Base-by-base conservation (phyloP, 208 protist species). In the Sergeia podlipaevii region DNA sequence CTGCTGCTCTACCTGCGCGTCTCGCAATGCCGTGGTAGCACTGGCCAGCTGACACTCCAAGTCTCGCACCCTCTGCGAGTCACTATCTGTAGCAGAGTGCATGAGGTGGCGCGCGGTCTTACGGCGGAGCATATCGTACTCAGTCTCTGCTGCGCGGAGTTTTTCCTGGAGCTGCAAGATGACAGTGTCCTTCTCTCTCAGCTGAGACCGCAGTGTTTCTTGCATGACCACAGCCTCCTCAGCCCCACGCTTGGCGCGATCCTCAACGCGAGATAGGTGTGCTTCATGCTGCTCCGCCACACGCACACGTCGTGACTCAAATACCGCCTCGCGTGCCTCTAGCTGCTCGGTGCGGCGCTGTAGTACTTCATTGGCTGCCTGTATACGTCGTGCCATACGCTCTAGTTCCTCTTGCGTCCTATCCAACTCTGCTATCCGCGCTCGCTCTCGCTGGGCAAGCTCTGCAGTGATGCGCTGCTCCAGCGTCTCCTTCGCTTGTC, bases 201-300 rank as follows among this genome's bases (percentile, higher is more conserved):
- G 44, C 46, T 89, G 53, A 3, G 71, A 65, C 43, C 78, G 53
- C n/a, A 88, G 54, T 26, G 55, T 56, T 0, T 79, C 76, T 26
- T 80, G 65, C 11, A 60, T 52, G 27, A 76, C 58, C 34, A 57
- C 43, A 0, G 67, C 54, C 51, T 85, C 84, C 32, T 95, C 86
- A 28, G 76, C 45, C 1, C 62, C 56, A 36, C 74, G 81, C 29
- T 74, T 63, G 30, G 63, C 64, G 18, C 80, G 72, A 24, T 57
- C 55, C 66, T 96, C 87, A 6, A 85, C 55, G 7, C 70, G 58
- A 0, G 57, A 33, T n/a, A 92, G 45, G 52, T 93, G 82, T 8
- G 57, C 48, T 57, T 94, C 90, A 60, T 96, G 87, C 74, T 90
- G 74, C 57, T 80, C 74, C 26, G 84, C 82, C 13, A 95, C 75